A percentile compares a stretch with the other conserved stretches of the same genome.
These are phyloP conservation scores for Hippophae gyantsensis DNA, from an alignment of 306 rosid genomes.

Conservation along the genomic window DNA sequence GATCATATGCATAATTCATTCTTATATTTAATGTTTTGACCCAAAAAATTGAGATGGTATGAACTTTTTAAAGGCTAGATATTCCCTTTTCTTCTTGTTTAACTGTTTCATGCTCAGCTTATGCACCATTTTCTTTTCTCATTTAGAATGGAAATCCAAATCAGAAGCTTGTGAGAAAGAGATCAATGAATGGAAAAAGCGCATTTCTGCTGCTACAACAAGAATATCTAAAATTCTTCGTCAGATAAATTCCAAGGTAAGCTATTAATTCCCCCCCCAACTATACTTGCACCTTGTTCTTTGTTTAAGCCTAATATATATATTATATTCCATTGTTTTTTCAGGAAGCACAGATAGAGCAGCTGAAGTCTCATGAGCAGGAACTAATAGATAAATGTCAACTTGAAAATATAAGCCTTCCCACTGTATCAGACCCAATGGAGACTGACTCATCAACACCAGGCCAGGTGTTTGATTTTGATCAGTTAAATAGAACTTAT, in stretches of 20 bases:
- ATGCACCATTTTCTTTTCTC: not conserved
- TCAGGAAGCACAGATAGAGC: conserved; percentile 80
- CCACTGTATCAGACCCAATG: conserved; percentile 70
- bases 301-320: conserved; percentile 13
- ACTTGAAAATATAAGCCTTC: conserved; percentile 73
- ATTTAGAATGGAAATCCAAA: conserved; percentile 81
- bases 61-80: not conserved
- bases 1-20: too few relatives aligned
- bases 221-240: conserved; percentile 76
- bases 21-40: too few relatives aligned
- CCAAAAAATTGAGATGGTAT: too few relatives aligned
- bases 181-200: conserved; percentile 93
- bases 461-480: conserved; percentile 65
- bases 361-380: conserved; percentile 61
- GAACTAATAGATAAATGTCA: conserved; percentile 85
- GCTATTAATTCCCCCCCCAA: conserved; percentile 10
- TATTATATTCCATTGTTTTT: conserved; percentile 7
- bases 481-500: conserved; percentile 47
- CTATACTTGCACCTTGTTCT: conserved; percentile 5
- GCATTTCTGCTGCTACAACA: conserved; percentile 77
- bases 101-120: not conserved
- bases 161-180: conserved; percentile 88
- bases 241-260: conserved; percentile 76
- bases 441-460: conserved; percentile 54
- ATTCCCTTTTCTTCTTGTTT: not conserved